phyloP scores from a whole-genome alignment of 2,329 filamentous ascomycete genomes.

The Tolypocladium album region DNA sequence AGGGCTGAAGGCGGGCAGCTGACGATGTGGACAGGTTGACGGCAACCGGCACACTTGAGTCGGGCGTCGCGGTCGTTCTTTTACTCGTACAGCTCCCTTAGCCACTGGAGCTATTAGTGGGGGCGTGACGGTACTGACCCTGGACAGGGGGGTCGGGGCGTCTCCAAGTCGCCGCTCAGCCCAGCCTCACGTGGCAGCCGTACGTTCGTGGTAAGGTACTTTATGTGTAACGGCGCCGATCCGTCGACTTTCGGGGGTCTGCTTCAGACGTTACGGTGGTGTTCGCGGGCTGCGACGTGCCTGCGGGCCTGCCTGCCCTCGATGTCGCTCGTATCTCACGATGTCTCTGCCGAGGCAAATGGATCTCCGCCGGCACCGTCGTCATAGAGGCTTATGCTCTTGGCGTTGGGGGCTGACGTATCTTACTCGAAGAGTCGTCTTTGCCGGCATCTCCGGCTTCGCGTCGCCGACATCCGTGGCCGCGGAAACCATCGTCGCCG shows the following conservation, averaged over 20 bases:
- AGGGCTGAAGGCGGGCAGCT: background rate
- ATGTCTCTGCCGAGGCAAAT: background rate
- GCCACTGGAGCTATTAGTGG: background rate
- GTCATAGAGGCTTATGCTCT: background rate
- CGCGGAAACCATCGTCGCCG: background rate
- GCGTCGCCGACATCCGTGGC: background rate
- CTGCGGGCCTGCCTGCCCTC: no score
- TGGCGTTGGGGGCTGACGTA: background rate
- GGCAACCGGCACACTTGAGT: background rate
- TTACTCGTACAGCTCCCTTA: background rate
- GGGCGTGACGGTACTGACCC: background rate
- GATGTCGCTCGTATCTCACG: background rate
- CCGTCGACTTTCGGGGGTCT: background rate
- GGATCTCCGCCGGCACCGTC: background rate
- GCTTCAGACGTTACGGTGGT: background rate
- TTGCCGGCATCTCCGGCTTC: background rate
- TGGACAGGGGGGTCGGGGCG: background rate
- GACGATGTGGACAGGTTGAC: background rate
- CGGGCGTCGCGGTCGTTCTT: background rate
- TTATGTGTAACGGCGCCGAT: background rate
- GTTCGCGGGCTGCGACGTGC: background rate
- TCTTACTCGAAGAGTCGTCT: background rate
- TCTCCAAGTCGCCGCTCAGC: conserved; percentile 1
- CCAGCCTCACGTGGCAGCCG: background rate
- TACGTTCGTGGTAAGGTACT: no score